phyloP scores from a whole-genome alignment of 331 rosid species.

The Malus hybrid region DNA sequence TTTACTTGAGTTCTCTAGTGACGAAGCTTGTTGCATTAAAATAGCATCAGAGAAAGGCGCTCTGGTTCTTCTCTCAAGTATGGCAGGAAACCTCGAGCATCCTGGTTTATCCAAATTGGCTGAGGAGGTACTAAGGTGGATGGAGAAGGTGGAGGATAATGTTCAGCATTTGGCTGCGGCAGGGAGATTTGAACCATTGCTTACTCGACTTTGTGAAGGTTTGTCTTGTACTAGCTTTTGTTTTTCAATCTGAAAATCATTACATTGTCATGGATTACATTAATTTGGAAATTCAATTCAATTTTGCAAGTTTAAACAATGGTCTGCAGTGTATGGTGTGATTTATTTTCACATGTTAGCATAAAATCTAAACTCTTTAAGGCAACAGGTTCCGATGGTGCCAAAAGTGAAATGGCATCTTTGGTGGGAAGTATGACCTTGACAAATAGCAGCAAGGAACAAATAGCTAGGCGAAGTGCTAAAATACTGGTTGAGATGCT shows the following conservation, averaged over 20 bases:
- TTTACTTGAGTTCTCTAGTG: constrained; percentile 44
- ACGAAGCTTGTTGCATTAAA: constrained; percentile 44
- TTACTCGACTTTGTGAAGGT: constrained; percentile 39
- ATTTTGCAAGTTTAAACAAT: not conserved
- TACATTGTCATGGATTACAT: not conserved
- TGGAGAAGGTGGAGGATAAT: constrained; percentile 43
- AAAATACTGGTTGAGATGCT: constrained; percentile 39
- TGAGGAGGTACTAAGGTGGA: constrained; percentile 39
- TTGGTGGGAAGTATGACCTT: constrained; percentile 49
- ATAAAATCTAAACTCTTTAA: not conserved
- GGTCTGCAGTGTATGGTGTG: not conserved
- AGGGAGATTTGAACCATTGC: constrained; percentile 56
- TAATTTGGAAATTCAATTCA: not conserved
- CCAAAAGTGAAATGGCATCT: constrained; percentile 49
- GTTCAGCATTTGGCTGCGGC: constrained; percentile 42
- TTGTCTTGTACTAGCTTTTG: constrained; percentile 1
- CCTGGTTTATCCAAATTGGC: constrained; percentile 43
- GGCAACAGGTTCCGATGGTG: constrained; percentile 41
- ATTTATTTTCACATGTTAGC: not conserved
- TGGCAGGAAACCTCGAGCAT: constrained; percentile 39
- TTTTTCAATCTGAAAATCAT: not conserved
- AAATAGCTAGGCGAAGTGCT: constrained; percentile 46
- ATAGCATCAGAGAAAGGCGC: constrained; percentile 56
- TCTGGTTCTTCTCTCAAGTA: constrained; percentile 45
- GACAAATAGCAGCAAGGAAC: constrained; percentile 53